Evolutionary conservation across 176 grass and related monocot species (phyloP).

Genomic region (Musa beccarii): DNA sequence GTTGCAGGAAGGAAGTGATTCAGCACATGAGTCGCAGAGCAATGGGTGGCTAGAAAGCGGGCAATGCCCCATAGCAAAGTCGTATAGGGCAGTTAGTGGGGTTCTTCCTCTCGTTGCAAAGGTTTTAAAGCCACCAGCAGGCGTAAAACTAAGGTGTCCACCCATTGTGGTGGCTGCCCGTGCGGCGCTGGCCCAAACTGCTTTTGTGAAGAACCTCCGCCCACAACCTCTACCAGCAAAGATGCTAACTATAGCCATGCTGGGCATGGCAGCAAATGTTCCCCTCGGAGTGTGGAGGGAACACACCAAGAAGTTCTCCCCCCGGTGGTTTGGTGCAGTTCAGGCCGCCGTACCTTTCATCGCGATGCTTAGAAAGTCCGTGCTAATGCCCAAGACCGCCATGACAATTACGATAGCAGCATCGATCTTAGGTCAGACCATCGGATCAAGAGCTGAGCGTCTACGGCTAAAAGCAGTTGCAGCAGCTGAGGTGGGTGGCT

Average conservation of each 20-base stretch:
- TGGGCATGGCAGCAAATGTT: slow-evolving; percentile 68
- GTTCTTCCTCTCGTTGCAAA: slow-evolving; percentile 66
- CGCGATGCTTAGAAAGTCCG: slow-evolving; percentile 77
- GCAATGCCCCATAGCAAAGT: slow-evolving; percentile 69
- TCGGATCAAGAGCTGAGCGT: slow-evolving; percentile 73
- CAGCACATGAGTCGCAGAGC: slow-evolving; percentile 54
- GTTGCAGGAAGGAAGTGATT: slow-evolving; percentile 41
- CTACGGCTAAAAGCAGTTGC: slow-evolving; percentile 49
- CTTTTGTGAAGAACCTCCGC: too few species aligned
- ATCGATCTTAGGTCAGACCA: slow-evolving; percentile 51
- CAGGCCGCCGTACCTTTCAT: slow-evolving; percentile 77
- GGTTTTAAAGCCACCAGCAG: slow-evolving; percentile 53
- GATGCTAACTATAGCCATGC: slow-evolving; percentile 59
- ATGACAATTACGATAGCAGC: slow-evolving; percentile 57
- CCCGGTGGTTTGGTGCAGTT: slow-evolving; percentile 55
- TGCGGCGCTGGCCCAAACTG: slow-evolving; percentile 42
- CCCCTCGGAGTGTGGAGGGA: slow-evolving; percentile 85
- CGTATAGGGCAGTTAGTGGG: slow-evolving; percentile 29
- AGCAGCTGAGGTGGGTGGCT: slow-evolving; percentile 10
- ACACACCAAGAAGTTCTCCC: slow-evolving; percentile 63
- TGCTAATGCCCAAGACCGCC: slow-evolving; percentile 64
- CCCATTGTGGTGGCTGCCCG: slow-evolving; percentile 57
- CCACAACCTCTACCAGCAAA: slow-evolving; percentile 48
- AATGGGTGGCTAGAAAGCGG: slow-evolving; percentile 70
- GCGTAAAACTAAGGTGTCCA: slow-evolving; percentile 59